A percentile compares a stretch with the other conserved stretches of the same genome.
phyloP scores from a whole-genome alignment of 2,329 filamentous ascomycete genomes.

The Fusarium pseudocircinatum region DNA sequence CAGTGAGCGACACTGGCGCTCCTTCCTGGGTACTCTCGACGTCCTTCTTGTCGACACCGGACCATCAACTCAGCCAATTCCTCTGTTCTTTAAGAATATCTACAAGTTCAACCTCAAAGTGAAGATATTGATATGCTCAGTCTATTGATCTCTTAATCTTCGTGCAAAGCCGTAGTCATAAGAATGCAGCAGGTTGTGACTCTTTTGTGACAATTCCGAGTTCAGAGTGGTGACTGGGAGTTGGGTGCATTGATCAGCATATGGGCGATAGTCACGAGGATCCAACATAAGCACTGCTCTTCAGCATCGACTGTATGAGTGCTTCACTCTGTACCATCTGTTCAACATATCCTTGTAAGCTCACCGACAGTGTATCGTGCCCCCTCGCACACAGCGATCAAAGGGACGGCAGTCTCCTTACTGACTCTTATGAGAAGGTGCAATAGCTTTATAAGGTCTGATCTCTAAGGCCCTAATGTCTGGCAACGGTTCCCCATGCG shows the following conservation, averaged over 20 bases:
- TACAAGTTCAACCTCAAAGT: fast-evolving
- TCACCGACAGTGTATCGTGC: too few species aligned
- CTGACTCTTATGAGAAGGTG: not conserved
- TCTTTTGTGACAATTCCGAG: too few species aligned
- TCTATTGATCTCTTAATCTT: too few species aligned
- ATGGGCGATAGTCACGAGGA: too few species aligned
- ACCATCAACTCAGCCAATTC: not conserved
- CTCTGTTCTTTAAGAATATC: fast-evolving
- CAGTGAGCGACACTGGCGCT: too few species aligned
- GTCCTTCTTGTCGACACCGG: not conserved
- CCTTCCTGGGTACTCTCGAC: not conserved
- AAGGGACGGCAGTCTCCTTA: fast-evolving
- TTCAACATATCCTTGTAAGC: not conserved
- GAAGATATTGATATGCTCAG: not conserved
- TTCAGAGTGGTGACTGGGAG: too few species aligned
- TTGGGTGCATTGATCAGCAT: too few species aligned
- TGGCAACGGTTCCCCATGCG: not conserved
- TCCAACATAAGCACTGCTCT: too few species aligned
- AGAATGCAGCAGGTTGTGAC: too few species aligned
- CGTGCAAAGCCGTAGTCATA: too few species aligned
- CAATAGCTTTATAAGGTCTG: not conserved
- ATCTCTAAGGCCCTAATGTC: not conserved
- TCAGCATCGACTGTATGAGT: too few species aligned
- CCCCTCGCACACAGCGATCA: too few species aligned
- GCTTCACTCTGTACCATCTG: fast-evolving